Base-by-base conservation (phyloP, 208 protist species). In the Porcisia hertigi region DNA sequence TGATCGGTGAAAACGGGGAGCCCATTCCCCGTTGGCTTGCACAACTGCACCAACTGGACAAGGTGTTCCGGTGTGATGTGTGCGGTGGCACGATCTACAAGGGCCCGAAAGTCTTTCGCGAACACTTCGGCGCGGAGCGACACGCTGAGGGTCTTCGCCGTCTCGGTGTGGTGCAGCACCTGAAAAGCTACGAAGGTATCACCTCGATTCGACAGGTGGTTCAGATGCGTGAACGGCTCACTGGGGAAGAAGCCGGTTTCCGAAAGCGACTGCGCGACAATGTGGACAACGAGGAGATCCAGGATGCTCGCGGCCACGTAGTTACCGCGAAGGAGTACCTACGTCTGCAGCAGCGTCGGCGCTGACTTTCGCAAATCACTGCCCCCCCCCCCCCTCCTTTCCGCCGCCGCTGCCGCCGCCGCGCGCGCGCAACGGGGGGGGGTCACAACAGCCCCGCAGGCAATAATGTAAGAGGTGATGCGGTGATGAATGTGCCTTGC, bases 11-110 rank as follows among this genome's bases (percentile, higher is more conserved):
- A n/a, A 92, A 96, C 71, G 92, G 88, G 8, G 82, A 92, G 60
- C 91, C 93, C 0, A 87, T 97, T 36, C 82, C 93, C 8, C 86
- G 85, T n/a, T 97, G 91, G 90, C 82, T 96, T 2, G 84, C 93
- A 39, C 76, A 92, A 64, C 82, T 96, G 49, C 89, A 96, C 76
- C 91, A 96, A 80, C 86, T 97, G 14, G 85, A 94, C 55, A 97
- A 96, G 76, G 80, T 81, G 3, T 97, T 89, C 64, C 73, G 84
- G 58, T 97, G 93, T 55, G 93, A 96, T 52, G 89, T 97, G 7
- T 97, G 93, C 76, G 93, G 93, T 62, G 91, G 91, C n/a, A 93
- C 89, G 12, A 83, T 97, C 6, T 97, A 95, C 81, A 82, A 92
- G 30, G 93, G 93, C 0, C 93, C 91, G 30, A 94, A 95, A 71